These are phyloP conservation scores for Argentina anserina DNA, from an alignment of 306 rosid genomes.

Conservation along the genomic window DNA sequence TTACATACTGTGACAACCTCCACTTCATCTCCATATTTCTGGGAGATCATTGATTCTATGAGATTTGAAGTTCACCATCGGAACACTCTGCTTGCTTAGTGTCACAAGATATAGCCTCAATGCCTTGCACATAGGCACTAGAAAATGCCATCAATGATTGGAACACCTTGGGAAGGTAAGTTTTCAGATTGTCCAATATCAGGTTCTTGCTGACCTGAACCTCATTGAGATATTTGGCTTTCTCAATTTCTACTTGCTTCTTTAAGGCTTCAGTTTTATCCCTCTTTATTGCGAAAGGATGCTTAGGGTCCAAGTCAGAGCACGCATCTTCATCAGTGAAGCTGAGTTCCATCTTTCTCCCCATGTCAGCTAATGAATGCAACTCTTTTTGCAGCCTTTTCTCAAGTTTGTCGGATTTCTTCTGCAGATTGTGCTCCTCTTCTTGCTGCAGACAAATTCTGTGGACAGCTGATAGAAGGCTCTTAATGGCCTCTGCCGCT, in stretches of 20 bases:
- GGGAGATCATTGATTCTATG: not conserved
- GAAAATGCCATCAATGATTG: conserved; percentile 55
- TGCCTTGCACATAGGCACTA: conserved; percentile 46
- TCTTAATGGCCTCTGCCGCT: conserved; percentile 63
- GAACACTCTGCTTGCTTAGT: conserved; percentile 31
- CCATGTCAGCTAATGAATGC: conserved; percentile 42
- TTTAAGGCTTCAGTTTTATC: conserved; percentile 55
- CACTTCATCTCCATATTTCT: not conserved
- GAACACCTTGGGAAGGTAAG: conserved; percentile 67
- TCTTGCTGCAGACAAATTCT: conserved; percentile 50
- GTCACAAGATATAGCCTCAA: conserved; percentile 41
- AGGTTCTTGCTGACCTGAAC: conserved; percentile 43
- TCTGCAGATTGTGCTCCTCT: conserved; percentile 56
- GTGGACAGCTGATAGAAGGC: conserved; percentile 47
- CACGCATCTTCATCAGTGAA: conserved; percentile 27
- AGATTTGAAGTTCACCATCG: conserved; percentile 22
- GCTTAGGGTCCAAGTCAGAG: conserved; percentile 46
- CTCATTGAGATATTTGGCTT: conserved; percentile 43
- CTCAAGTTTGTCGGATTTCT: conserved; percentile 53
- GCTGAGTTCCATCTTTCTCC: conserved; percentile 35
- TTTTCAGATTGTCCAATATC: conserved; percentile 58
- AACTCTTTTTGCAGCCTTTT: conserved; percentile 53
- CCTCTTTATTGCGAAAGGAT: conserved; percentile 56
- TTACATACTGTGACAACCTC: not conserved
- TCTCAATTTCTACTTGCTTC: conserved; percentile 58